phyloP scores from a whole-genome alignment of 352 stramenopile species.

The Elongisporangium anandrum region DNA sequence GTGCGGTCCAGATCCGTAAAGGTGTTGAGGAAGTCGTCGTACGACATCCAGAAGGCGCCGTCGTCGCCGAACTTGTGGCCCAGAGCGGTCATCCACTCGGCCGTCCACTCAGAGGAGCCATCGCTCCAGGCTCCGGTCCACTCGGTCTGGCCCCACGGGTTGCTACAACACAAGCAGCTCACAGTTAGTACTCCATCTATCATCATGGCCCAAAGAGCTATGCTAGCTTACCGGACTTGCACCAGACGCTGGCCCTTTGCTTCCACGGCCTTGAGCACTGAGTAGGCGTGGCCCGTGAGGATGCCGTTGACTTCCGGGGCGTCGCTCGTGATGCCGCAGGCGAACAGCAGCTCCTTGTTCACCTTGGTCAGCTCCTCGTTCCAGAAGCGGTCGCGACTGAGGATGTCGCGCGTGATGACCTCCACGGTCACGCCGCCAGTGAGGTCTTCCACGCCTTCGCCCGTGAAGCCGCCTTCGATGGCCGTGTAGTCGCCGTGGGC shows the following conservation, averaged over 20 bases:
- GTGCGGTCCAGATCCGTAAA: slow-evolving; percentile 25
- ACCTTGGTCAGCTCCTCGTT: slow-evolving; percentile 26
- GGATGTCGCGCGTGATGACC: slow-evolving; percentile 25
- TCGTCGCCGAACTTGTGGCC: slow-evolving; percentile 23
- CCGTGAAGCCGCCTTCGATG: slow-evolving; percentile 54
- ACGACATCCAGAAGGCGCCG: slow-evolving; percentile 44
- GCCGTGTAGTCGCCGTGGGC: slow-evolving; percentile 65
- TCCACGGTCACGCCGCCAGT: slow-evolving; percentile 36
- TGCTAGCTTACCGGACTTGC: too few relatives aligned
- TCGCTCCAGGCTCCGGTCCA: slow-evolving; percentile 26
- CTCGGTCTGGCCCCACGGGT: slow-evolving; percentile 28
- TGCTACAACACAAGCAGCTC: too few relatives aligned
- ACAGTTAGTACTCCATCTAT: too few relatives aligned
- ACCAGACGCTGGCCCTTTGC: slow-evolving; percentile 11
- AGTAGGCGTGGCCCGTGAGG: slow-evolving; percentile 32
- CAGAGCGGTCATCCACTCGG: slow-evolving; percentile 18
- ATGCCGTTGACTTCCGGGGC: slow-evolving; percentile 28
- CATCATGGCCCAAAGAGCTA: too few relatives aligned
- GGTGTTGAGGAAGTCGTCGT: slow-evolving; percentile 11
- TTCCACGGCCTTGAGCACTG: slow-evolving; percentile 21
- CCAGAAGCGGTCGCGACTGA: slow-evolving; percentile 37
- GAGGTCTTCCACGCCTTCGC: slow-evolving; percentile 38
- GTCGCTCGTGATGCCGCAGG: slow-evolving; percentile 20
- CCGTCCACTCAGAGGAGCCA: slow-evolving; percentile 23
- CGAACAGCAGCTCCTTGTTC: slow-evolving; percentile 37